Conservation (phyloP, 768 basidiomycete species). For the Omphalotus guepiniiformis region DNA sequence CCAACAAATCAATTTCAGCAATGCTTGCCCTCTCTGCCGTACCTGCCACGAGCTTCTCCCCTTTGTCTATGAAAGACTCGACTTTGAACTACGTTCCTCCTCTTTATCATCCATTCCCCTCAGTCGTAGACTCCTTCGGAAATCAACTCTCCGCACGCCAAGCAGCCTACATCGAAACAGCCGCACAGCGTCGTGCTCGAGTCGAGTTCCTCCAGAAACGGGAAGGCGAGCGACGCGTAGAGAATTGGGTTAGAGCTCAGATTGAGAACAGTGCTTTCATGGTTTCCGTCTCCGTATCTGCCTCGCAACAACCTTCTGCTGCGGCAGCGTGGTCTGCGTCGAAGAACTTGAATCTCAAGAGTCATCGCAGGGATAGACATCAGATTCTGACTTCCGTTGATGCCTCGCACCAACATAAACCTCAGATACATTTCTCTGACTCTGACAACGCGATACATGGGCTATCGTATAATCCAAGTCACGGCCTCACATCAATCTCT, state of each 20-base stretch:
- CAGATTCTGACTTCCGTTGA: neutral
- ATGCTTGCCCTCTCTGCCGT: too few species aligned
- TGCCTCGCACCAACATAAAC: neutral
- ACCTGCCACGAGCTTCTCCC: too few species aligned
- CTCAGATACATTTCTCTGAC: neutral
- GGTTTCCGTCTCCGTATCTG: too few species aligned
- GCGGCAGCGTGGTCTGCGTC: neutral
- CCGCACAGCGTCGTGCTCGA: slow-evolving; percentile 7
- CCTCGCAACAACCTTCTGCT: too few species aligned
- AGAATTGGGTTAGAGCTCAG: slow-evolving; percentile 4
- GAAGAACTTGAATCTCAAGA: neutral
- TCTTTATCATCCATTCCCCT: too few species aligned
- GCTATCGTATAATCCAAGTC: slow-evolving; percentile 1
- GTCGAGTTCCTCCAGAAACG: slow-evolving; percentile 1
- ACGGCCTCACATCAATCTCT: neutral
- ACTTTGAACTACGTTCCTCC: too few species aligned
- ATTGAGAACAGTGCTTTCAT: slow-evolving; percentile 1
- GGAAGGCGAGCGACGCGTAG: neutral
- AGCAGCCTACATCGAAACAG: neutral
- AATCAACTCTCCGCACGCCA: too few species aligned
- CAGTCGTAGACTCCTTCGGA: too few species aligned
- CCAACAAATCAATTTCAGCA: too few species aligned
- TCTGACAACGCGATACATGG: neutral
- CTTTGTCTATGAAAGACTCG: too few species aligned
- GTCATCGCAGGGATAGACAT: neutral